Conservation (phyloP, 441 rosid genomes). For the Pelargonium australe region DNA sequence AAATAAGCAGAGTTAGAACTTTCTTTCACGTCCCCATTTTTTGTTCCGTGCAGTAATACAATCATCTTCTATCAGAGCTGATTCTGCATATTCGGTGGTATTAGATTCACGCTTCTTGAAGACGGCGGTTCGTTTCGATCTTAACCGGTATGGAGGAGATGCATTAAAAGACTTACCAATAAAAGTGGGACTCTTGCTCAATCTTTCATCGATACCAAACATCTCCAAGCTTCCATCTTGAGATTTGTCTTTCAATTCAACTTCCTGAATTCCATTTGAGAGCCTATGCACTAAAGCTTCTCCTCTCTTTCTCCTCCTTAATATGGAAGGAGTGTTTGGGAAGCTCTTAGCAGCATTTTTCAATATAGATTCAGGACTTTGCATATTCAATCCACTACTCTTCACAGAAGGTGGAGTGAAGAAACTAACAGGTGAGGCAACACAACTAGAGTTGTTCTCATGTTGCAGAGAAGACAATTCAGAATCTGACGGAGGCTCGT, state of each 20-base stretch:
- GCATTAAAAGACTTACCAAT: slow-evolving; percentile 51
- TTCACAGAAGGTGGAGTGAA: slow-evolving; percentile 76
- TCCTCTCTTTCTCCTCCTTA: slow-evolving; percentile 57
- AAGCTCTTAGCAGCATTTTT: slow-evolving; percentile 72
- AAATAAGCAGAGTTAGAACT: slow-evolving; percentile 21
- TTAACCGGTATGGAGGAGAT: slow-evolving; percentile 86
- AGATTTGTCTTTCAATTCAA: slow-evolving; percentile 21
- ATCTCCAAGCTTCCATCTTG: slow-evolving; percentile 2
- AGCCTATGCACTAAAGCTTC: slow-evolving; percentile 23
- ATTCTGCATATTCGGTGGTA: slow-evolving; percentile 32
- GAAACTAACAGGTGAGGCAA: slow-evolving; percentile 53
- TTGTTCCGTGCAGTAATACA: slow-evolving; percentile 23
- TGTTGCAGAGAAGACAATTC: slow-evolving; percentile 27
- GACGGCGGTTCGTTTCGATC: slow-evolving; percentile 72
- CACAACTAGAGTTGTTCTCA: slow-evolving; percentile 42
- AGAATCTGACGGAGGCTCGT: slow-evolving; percentile 42
- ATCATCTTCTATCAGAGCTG: slow-evolving; percentile 37
- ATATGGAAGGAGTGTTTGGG: slow-evolving; percentile 86
- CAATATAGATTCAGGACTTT: slow-evolving; percentile 68
- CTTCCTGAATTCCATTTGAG: slow-evolving; percentile 25
- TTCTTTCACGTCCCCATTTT: slow-evolving; percentile 34
- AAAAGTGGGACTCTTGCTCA: slow-evolving; percentile 33
- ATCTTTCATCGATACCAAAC: slow-evolving; percentile 15
- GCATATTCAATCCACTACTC: slow-evolving; percentile 33
- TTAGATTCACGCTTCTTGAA: slow-evolving; percentile 37